Base-by-base conservation (phyloP, 148 eudicot species). In the Rhododendron griersonianum region DNA sequence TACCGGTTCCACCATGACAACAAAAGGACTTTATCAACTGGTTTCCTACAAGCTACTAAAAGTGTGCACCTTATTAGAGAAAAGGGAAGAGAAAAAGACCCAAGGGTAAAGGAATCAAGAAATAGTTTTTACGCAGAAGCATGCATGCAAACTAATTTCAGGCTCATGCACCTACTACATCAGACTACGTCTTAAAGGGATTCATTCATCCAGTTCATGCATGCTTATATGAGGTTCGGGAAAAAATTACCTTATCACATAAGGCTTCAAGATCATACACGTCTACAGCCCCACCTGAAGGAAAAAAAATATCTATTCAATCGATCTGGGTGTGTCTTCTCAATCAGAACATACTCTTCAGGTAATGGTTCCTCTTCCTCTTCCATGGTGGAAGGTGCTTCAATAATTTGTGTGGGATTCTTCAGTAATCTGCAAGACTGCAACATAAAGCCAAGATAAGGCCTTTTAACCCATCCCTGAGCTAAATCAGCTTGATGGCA, bases 281-380 rank as follows among this genome's bases (percentile, higher is more conserved):
- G 84, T 96, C 99, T 86, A 95, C 89, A 87, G 93, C 90, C 87
- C 95, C 98, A 85, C 98, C 98, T 3, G 98, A 91, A 83, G 99
- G 99, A 95, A 89, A 96, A 96, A 96, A 77, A 96, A 90, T 84
- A 96, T 96, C 81, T 96, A 94, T 87, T 96, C 99, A 86, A 95
- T 44, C 73, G 86, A 75, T 82, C 95, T 80, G 93, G 87, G 84
- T 61, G 92, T 84, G 91, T 91, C 78, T 90, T 95, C 88, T 96
- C 98, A 85, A 87, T 91, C 51, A 96, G 93, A 86, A 96, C 98
- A 87, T 94, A 95, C 84, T 96, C 96, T 84, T 92, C 92, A 25
- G 98, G 98, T 86, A 95, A 87, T 83, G 88, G 92, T 77, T 92
- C 96, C 83, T 94, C 99, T 80, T 92, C 98, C 87, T 95, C 98